Conservation (phyloP, 1,284 basidiomycete species). For the Xerocomus nothofagi region DNA sequence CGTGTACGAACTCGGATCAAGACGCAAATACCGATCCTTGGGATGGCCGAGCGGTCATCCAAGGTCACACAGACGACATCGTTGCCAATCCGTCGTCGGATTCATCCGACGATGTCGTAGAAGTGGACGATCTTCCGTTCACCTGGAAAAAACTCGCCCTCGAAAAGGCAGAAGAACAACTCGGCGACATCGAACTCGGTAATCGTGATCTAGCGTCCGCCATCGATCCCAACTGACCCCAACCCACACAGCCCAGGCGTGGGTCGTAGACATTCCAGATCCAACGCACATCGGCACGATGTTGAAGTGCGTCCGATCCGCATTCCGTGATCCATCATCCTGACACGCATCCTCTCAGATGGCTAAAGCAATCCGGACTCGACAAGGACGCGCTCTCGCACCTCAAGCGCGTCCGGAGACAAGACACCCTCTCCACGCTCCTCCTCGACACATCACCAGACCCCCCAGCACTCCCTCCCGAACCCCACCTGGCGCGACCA, state of each 20-base stretch:
- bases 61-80: slow-evolving; percentile 18
- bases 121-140: slow-evolving; percentile 63
- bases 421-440: slow-evolving; percentile 47
- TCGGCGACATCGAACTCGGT: slow-evolving; percentile 56
- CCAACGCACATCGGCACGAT: slow-evolving; percentile 59
- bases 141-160: slow-evolving; percentile 54
- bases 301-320: slow-evolving; percentile 52
- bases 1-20: slow-evolving; percentile 22
- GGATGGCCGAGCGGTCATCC: slow-evolving; percentile 44
- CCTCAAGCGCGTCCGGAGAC: slow-evolving; percentile 76
- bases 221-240: not conserved
- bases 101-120: slow-evolving; percentile 42
- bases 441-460: slow-evolving; percentile 46
- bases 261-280: slow-evolving; percentile 85
- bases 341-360: slow-evolving; percentile 43
- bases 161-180: slow-evolving; percentile 58
- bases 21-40: slow-evolving; percentile 39
- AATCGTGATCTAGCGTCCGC: not conserved
- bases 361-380: slow-evolving; percentile 60
- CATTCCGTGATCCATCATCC: not conserved
- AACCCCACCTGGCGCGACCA: slow-evolving; percentile 45
- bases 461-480: slow-evolving; percentile 40
- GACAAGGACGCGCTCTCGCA: slow-evolving; percentile 67
- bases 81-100: slow-evolving; percentile 27
- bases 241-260: slow-evolving; percentile 51